phyloP scores from a whole-genome alignment of 164 flowering plant species.

The Dillenia suffruticosa region DNA sequence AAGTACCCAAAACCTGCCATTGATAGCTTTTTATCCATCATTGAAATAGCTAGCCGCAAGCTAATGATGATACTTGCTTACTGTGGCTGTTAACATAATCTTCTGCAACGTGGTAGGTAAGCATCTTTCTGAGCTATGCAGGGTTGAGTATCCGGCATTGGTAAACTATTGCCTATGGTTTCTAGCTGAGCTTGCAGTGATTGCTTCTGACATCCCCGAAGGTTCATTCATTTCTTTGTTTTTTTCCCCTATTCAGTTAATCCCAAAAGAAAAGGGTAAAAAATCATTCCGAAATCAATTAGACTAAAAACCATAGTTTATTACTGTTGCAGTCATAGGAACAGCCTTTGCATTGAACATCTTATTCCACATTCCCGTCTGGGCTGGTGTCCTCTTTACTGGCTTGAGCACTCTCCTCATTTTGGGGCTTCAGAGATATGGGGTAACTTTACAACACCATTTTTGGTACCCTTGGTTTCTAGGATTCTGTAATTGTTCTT shows the following conservation, averaged over 20 bases:
- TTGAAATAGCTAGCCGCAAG: not conserved
- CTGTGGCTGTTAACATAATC: too few species aligned
- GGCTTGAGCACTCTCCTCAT: slow-evolving; percentile 78
- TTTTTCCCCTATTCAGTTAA: not conserved
- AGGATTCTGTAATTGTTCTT: too few species aligned
- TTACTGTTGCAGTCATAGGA: slow-evolving; percentile 62
- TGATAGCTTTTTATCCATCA: not conserved
- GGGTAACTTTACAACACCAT: slow-evolving; percentile 34
- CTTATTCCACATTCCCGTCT: slow-evolving; percentile 63
- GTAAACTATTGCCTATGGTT: slow-evolving; percentile 76
- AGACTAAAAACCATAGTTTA: not conserved
- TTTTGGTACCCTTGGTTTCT: too few species aligned
- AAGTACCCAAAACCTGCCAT: too few species aligned
- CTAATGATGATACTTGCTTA: too few species aligned
- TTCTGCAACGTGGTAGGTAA: slow-evolving; percentile 34
- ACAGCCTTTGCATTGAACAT: slow-evolving; percentile 91
- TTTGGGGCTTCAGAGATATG: slow-evolving; percentile 77
- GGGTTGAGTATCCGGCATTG: slow-evolving; percentile 48
- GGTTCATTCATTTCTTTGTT: slow-evolving; percentile 26
- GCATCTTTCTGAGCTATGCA: slow-evolving; percentile 72
- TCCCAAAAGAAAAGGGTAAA: not conserved
- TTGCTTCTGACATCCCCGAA: slow-evolving; percentile 95
- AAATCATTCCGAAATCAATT: too few species aligned
- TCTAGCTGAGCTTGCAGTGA: slow-evolving; percentile 81
- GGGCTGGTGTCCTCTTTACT: slow-evolving; percentile 80